Evolutionary conservation across 2,329 filamentous ascomycete genomes (phyloP).

Genomic region (Microcera coccophila): DNA sequence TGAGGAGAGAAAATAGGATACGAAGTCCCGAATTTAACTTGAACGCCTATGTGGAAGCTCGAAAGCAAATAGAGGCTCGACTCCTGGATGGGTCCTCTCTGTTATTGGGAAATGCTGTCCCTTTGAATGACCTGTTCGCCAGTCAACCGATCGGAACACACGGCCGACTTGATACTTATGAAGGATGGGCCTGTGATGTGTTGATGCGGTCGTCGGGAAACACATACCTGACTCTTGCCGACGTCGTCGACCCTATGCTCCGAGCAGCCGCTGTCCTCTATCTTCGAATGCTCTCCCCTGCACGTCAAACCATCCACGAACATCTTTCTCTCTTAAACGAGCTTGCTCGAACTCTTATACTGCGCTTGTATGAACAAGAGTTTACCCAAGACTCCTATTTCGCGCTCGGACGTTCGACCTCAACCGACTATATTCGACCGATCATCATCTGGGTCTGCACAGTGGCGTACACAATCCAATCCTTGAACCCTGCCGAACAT

Average conservation of each 20-base stretch:
- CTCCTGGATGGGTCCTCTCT: background rate
- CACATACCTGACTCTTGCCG: background rate
- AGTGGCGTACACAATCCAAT: slow-evolving; percentile 22
- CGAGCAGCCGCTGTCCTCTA: slow-evolving; percentile 30
- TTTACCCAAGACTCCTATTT: background rate
- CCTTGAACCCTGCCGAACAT: slow-evolving; percentile 12
- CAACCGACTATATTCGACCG: slow-evolving; percentile 10
- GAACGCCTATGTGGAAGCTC: background rate
- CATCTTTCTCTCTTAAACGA: slow-evolving; percentile 18
- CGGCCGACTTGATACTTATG: background rate
- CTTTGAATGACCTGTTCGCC: background rate
- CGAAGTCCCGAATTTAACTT: background rate
- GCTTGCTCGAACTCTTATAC: slow-evolving; percentile 17
- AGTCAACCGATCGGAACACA: background rate
- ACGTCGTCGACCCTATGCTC: slow-evolving; percentile 25
- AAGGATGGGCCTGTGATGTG: background rate
- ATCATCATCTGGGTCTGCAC: slow-evolving; percentile 29
- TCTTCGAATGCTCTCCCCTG: slow-evolving; percentile 32
- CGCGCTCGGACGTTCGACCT: slow-evolving; percentile 5
- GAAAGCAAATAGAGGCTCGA: background rate
- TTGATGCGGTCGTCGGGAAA: background rate
- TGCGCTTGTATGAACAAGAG: slow-evolving; percentile 2
- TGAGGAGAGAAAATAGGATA: background rate
- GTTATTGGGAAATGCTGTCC: background rate
- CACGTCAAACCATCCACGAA: slow-evolving; percentile 15